Conservation (phyloP, 768 basidiomycete genomes). For the Kwoniella sp. region DNA sequence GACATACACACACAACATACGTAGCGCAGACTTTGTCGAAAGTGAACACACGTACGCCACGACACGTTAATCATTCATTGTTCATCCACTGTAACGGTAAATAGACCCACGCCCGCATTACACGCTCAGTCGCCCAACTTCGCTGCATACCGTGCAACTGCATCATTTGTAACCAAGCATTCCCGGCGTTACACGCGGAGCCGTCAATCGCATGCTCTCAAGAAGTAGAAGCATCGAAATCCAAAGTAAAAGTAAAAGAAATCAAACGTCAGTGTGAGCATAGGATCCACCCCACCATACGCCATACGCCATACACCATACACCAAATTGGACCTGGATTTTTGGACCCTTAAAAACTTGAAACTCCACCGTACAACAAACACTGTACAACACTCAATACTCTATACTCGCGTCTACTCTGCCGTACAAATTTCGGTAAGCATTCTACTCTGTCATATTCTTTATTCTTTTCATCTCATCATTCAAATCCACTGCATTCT, state of each 20-base stretch:
- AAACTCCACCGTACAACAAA: background rate
- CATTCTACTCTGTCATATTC: background rate
- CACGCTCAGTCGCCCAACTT: background rate
- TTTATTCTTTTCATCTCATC: background rate
- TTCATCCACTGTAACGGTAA: no score
- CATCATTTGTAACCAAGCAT: background rate
- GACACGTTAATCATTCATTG: background rate
- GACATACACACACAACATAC: background rate
- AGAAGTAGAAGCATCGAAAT: background rate
- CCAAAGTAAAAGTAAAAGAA: background rate
- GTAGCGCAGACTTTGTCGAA: no score
- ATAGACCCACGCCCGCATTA: background rate
- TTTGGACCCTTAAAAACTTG: constrained; percentile 1
- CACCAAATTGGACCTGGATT: background rate
- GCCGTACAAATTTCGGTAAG: background rate
- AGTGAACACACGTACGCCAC: background rate
- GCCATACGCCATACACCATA: background rate
- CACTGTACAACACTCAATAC: background rate
- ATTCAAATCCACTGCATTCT: background rate
- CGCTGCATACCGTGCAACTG: background rate
- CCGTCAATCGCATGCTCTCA: background rate
- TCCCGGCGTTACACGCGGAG: background rate
- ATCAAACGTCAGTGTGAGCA: background rate
- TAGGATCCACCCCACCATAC: no score
- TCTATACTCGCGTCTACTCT: background rate